A percentile compares a stretch with the other conserved stretches of the same genome.
These are phyloP conservation scores for Irpex rosettiformis DNA, from an alignment of 1,284 basidiomycete genomes.

Conservation along the genomic window DNA sequence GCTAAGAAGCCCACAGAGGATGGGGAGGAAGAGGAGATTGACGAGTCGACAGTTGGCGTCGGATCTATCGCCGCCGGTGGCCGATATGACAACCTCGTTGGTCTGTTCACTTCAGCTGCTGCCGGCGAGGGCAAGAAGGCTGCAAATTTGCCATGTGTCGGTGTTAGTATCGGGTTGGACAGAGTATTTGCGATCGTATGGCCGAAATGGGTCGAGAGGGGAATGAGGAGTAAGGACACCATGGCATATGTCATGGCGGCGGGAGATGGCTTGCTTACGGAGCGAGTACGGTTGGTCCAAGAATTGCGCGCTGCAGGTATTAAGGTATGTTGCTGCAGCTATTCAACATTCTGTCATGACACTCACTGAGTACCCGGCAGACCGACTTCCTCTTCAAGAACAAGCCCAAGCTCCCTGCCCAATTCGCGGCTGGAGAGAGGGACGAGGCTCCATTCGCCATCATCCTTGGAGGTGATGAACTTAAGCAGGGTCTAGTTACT, in stretches of 20 bases:
- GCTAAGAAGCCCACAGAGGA: conserved; percentile 46
- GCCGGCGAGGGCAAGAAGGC: conserved; percentile 69
- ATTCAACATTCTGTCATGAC: background rate
- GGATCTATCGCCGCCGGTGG: conserved; percentile 98
- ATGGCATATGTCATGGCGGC: conserved; percentile 94
- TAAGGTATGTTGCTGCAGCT: conserved; percentile 52
- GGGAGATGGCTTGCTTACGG: conserved; percentile 86
- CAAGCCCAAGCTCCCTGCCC: conserved; percentile 84
- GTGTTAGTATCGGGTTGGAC: conserved; percentile 92
- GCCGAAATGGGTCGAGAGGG: conserved; percentile 77
- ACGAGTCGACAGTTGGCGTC: conserved; percentile 92
- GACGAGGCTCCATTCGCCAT: conserved; percentile 92
- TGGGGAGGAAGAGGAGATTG: conserved; percentile 82
- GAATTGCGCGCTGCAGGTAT: conserved; percentile 87
- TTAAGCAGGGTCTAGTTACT: conserved; percentile 78
- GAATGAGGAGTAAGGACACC: conserved; percentile 86
- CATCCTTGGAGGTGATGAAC: conserved; percentile 86
- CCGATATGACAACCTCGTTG: conserved; percentile 96
- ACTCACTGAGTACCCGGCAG: conserved; percentile 34
- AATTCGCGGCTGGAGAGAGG: conserved; percentile 90
- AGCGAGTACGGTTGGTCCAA: conserved; percentile 82
- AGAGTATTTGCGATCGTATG: conserved; percentile 94
- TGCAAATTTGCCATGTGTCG: conserved; percentile 82
- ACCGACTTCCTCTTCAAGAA: conserved; percentile 92
- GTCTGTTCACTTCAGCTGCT: conserved; percentile 85